Percentiles rank a stretch among this genome's conserved stretches.
Evolutionary conservation across 768 basidiomycete genomes (phyloP).

Genomic region (Panus rudis): DNA sequence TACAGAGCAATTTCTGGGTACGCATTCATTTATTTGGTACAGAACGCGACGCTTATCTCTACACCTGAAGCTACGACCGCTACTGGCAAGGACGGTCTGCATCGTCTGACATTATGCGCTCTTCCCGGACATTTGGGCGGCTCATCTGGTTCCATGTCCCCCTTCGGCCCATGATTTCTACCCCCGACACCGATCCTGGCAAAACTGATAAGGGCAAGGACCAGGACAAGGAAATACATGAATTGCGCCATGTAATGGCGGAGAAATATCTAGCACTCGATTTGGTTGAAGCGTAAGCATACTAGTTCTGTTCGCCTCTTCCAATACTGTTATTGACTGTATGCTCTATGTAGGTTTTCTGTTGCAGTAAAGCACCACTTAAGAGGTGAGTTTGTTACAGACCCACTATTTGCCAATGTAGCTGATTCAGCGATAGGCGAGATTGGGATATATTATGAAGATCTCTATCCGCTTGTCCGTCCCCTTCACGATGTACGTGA

Average conservation of each 20-base stretch:
- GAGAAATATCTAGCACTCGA: constrained; percentile 59
- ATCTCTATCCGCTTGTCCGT: constrained; percentile 48
- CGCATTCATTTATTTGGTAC: constrained; percentile 12
- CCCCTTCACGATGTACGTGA: constrained; percentile 47
- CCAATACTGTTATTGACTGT: not conserved
- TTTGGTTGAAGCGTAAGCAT: constrained; percentile 45
- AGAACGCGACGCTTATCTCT: not conserved
- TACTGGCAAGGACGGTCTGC: constrained; percentile 50
- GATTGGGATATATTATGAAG: constrained; percentile 54
- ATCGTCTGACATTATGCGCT: constrained; percentile 53
- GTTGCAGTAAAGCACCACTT: constrained; percentile 58
- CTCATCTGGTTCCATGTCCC: constrained; percentile 61
- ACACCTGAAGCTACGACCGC: constrained; percentile 43
- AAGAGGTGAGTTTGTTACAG: constrained; percentile 31
- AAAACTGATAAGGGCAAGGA: constrained; percentile 24
- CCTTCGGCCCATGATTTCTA: constrained; percentile 28
- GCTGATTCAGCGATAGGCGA: constrained; percentile 37
- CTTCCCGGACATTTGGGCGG: constrained; percentile 40
- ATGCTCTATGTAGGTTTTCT: constrained; percentile 37
- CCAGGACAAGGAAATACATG: constrained; percentile 24
- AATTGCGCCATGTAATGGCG: constrained; percentile 44
- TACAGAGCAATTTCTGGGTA: constrained; percentile 58
- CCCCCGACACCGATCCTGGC: constrained; percentile 30
- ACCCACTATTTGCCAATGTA: too few species aligned
- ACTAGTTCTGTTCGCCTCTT: not conserved